Base-by-base conservation (phyloP, 768 basidiomycete species). In the Tulasnella sp. region DNA sequence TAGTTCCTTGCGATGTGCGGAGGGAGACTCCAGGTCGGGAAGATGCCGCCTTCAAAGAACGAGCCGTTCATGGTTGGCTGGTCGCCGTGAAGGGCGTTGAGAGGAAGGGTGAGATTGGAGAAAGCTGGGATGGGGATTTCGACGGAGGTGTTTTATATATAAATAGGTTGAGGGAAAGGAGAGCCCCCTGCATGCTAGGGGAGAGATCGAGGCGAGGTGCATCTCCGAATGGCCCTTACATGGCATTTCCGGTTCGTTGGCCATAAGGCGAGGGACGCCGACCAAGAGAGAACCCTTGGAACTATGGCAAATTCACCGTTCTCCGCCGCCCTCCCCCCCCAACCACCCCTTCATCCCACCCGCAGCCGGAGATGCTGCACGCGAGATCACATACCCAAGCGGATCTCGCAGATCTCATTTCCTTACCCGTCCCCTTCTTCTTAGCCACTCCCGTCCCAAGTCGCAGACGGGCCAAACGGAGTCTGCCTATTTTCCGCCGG, bases 1-100 rank as follows among this genome's bases (percentile, higher is more conserved):
- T 40, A 40, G 71, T 72, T 72, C 44, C 39, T 72, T 13, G 71
- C 71, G 71, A 72, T 18, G 71, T 40, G 44, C 15, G 71, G 71
- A 26, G 37, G 71, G 10, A 72, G 37, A 29, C 37, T 46, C 71
- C 71, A 72, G 20, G 71, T 72, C 23, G 71, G 71, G 39, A 37
- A 37, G 5, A 72, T 46, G 32, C 37, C n/a, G 71, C 37, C 39
- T 72, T 29, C 61, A 67, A 67, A 46, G 39, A n/a, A 11, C 37
- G 39, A 23, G 71, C 71, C 71, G 61, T 67, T 35, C 61, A 72
- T 72, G 29, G 39, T 15, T 40, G 4, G 40, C 35, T 70, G 40
- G 29, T 13, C 70, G 40, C 40, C 40, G 35, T 70, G 70, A 35
- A 13, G 70, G 29, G 71, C 10, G 18, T 67, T 29, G 18, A 74